A percentile compares a stretch with the other conserved stretches of the same genome.
Conservation (phyloP, 768 basidiomycete species). For the Leucocoprinus leucothites region DNA sequence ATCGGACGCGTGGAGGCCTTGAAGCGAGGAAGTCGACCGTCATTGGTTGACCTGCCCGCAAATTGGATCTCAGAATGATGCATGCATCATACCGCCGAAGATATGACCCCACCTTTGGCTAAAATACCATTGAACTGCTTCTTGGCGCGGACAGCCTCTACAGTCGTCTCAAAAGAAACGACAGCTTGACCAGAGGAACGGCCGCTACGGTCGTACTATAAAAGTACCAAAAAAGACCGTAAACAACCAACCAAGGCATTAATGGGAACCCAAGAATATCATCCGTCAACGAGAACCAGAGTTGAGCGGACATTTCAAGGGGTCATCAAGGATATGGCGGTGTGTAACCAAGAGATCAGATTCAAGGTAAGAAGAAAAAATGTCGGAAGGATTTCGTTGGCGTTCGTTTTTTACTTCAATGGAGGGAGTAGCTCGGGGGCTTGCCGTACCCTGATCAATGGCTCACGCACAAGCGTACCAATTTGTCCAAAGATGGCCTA, state of each 20-base stretch:
- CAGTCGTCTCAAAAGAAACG: constrained; percentile 72
- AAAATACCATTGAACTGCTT: constrained; percentile 83
- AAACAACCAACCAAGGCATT: constrained; percentile 28
- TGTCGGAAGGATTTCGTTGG: constrained; percentile 39
- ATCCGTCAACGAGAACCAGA: constrained; percentile 11
- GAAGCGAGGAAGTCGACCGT: constrained; percentile 56
- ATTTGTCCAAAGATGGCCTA: constrained; percentile 90
- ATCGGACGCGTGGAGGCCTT: constrained; percentile 43
- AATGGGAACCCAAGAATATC: constrained; percentile 10
- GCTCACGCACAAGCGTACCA: constrained; percentile 90
- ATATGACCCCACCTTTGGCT: constrained; percentile 65
- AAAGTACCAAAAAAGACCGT: constrained; percentile 17
- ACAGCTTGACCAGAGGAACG: constrained; percentile 84
- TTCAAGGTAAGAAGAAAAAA: constrained; percentile 19
- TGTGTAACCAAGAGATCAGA: constrained; percentile 27
- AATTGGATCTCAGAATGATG: neutral
- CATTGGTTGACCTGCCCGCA: constrained; percentile 69
- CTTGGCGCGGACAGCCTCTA: constrained; percentile 81
- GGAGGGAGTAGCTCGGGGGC: constrained; percentile 60
- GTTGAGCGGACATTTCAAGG: neutral
- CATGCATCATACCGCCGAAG: neutral
- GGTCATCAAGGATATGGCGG: constrained; percentile 12
- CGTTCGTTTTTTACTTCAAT: constrained; percentile 39
- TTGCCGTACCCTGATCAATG: constrained; percentile 91
- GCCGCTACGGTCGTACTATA: constrained; percentile 93